These are phyloP conservation scores for Serpula lacrymans DNA, from an alignment of 768 basidiomycete species.

Conservation along the genomic window DNA sequence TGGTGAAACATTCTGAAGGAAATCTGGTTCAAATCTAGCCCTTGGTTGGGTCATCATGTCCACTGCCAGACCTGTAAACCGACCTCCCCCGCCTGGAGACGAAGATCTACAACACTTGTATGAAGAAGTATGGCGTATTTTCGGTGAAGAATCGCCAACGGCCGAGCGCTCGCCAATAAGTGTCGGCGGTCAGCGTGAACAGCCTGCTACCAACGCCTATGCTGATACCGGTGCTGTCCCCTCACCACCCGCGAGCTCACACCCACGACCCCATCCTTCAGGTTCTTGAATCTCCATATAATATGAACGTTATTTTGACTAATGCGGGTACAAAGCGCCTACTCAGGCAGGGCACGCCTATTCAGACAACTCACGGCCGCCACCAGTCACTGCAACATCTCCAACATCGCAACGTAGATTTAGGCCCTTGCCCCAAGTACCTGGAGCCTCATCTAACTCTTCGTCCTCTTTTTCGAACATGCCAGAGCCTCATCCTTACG, in stretches of 20 bases:
- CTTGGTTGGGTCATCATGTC: constrained; percentile 38
- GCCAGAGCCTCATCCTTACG: constrained; percentile 11
- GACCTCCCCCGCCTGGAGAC: constrained; percentile 49
- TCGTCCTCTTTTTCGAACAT: constrained; percentile 10
- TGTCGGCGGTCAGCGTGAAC: too few relatives aligned
- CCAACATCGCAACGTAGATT: constrained; percentile 26
- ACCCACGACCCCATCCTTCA: constrained; percentile 17
- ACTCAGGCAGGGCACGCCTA: constrained; percentile 13
- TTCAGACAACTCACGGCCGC: constrained; percentile 16
- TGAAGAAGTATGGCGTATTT: constrained; percentile 71
- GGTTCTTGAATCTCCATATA: constrained; percentile 15
- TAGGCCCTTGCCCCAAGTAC: constrained; percentile 26
- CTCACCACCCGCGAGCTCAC: constrained; percentile 9
- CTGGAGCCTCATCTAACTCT: constrained; percentile 10
- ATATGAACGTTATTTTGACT: background rate
- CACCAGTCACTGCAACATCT: constrained; percentile 20
- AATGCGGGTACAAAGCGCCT: background rate
- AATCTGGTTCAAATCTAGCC: too few relatives aligned
- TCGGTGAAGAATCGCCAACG: constrained; percentile 47
- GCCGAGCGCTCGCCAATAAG: constrained; percentile 19
- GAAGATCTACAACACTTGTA: constrained; percentile 73
- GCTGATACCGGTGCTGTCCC: constrained; percentile 14
- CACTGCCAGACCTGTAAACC: constrained; percentile 29
- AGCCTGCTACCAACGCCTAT: constrained; percentile 16
- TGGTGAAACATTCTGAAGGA: too few relatives aligned